Base-by-base conservation (phyloP, 176 grass and related monocot genomes). In the Aechmea fasciata region DNA sequence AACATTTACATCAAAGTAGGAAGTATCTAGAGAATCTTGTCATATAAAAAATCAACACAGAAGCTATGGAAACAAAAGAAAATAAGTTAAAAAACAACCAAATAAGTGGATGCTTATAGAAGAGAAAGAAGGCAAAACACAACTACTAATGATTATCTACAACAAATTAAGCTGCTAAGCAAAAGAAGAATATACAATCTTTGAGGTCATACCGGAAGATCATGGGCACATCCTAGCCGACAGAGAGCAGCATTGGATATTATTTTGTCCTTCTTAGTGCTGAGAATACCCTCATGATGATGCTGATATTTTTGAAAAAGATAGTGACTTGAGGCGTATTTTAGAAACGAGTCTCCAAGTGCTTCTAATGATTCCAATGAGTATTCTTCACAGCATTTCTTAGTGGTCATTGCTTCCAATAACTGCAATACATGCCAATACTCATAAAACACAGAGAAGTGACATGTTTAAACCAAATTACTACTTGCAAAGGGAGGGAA, bases 301-400 rank as follows among this genome's bases (percentile, higher is more conserved):
- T 73, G 78, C 64, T 63, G 79, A 69, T 85, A 76, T 75, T 87
- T 80, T 6, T 19, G 24, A 77, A 85, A 96, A 15, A 96, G 70
- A 78, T 96, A 79, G 26, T 87, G 78, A 57, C 84, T 79, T 62
- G 79, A 49, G 68, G 83, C 77, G 78, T 90, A 96, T 63, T 96
- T 90, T 17, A 96, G 81, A 28, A 96, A 96, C 71, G 91, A 96
- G 67, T 96, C 91, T 25, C 87, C 87, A 65, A 96, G 87, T 76
- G 91, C 90, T 78, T 96, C 91, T 66, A 96, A 73, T 66, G 87
- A 85, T 80, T 96, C 91, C 72, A 87, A 85, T 11, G 87, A 90
- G 68, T 85, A 85, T 14, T 87, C 76, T 67, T 96, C 91, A 14
- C 78, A 67, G 51, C 87, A 90, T 48, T 90, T 82, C 52, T 90